These are phyloP conservation scores for Fusarium pilosicola DNA, from an alignment of 2,329 filamentous ascomycete genomes.

Conservation along the genomic window DNA sequence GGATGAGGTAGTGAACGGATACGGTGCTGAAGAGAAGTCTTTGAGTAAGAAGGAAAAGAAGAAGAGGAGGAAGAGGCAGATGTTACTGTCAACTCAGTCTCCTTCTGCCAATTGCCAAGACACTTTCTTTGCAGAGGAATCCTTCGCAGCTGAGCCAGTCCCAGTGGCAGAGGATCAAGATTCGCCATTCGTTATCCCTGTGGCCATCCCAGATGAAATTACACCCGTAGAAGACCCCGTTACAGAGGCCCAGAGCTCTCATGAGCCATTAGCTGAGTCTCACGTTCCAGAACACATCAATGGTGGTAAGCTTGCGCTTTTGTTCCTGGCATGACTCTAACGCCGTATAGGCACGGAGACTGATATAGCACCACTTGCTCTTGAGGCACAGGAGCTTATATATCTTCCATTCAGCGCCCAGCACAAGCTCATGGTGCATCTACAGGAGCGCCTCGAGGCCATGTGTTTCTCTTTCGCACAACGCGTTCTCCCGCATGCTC, in stretches of 20 bases:
- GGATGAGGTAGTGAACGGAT: rapidly evolving
- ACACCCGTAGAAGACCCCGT: too few species aligned
- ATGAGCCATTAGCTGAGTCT: too few species aligned
- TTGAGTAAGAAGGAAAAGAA: background rate
- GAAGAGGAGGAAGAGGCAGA: background rate
- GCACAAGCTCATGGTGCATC: background rate
- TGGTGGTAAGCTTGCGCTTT: background rate
- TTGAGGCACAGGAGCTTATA: rapidly evolving
- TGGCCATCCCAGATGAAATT: too few species aligned
- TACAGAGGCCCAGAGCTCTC: too few species aligned
- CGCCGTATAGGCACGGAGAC: rapidly evolving
- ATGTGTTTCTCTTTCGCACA: background rate
- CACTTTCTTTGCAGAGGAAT: rapidly evolving
- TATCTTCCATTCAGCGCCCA: background rate
- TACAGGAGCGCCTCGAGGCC: background rate
- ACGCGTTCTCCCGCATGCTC: background rate
- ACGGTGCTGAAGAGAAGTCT: rapidly evolving
- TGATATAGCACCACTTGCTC: rapidly evolving
- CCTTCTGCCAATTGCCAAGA: rapidly evolving
- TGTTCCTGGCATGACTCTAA: rapidly evolving
- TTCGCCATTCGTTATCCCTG: too few species aligned
- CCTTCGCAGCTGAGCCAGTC: rapidly evolving
- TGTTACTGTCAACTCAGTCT: background rate
- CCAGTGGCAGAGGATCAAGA: background rate
- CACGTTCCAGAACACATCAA: rapidly evolving